phyloP scores from a whole-genome alignment of 352 stramenopile species.

The Phytophthora fragariaefolia region DNA sequence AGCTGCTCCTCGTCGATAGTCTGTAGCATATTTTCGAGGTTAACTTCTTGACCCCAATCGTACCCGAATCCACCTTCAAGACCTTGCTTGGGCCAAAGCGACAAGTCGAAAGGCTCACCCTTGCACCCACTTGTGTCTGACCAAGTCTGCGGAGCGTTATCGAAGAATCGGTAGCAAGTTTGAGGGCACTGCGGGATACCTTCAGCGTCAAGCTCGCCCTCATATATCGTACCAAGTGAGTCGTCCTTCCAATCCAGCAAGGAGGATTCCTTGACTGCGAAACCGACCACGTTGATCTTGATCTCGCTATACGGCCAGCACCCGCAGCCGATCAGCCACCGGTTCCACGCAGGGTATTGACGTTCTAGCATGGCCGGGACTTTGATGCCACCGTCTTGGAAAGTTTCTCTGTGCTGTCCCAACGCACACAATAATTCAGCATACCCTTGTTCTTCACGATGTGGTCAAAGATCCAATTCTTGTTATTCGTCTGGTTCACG shows the following conservation, averaged over 20 bases:
- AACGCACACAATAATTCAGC: slow-evolving; percentile 43
- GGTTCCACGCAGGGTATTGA: slow-evolving; percentile 41
- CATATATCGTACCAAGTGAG: slow-evolving; percentile 25
- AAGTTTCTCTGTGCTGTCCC: slow-evolving; percentile 40
- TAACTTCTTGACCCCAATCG: slow-evolving; percentile 19
- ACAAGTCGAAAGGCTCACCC: slow-evolving; percentile 34
- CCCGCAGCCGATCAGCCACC: slow-evolving; percentile 26
- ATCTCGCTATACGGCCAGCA: slow-evolving; percentile 11
- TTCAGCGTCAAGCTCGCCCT: slow-evolving; percentile 18
- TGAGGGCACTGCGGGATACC: slow-evolving; percentile 33
- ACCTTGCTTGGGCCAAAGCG: slow-evolving; percentile 32
- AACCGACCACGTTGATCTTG: slow-evolving; percentile 6
- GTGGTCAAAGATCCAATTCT: slow-evolving; percentile 41
- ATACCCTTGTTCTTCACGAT: slow-evolving; percentile 40
- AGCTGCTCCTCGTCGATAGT: slow-evolving; percentile 20
- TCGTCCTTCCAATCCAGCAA: slow-evolving; percentile 6
- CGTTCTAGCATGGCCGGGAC: slow-evolving; percentile 36
- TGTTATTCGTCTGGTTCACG: slow-evolving; percentile 17
- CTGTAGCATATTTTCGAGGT: slow-evolving; percentile 27
- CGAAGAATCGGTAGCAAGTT: slow-evolving; percentile 37
- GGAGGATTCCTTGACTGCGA: slow-evolving; percentile 4
- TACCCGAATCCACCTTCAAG: slow-evolving; percentile 22
- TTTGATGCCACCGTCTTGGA: slow-evolving; percentile 38
- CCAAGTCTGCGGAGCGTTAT: slow-evolving; percentile 14
- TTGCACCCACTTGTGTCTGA: slow-evolving; percentile 30